Percentiles rank a stretch among this genome's conserved stretches.
These are phyloP conservation scores for Pterocarpus santalinus DNA, from an alignment of 306 rosid species.

Conservation along the genomic window DNA sequence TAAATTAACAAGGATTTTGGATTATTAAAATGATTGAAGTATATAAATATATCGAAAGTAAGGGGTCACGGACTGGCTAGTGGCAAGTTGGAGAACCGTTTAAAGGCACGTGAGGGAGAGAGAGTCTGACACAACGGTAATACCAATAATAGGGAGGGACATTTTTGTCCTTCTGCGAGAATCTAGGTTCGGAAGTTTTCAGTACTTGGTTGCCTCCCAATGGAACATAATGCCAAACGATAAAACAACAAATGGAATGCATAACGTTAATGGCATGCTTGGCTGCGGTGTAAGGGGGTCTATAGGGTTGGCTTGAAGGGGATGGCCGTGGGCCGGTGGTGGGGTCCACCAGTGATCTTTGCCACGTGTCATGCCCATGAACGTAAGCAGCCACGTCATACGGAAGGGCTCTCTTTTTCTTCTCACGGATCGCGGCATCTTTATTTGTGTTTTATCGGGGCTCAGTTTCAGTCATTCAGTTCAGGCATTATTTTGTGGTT, in stretches of 20 bases:
- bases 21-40: too few species aligned
- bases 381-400: background rate
- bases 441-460: background rate
- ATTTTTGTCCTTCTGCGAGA: constrained; percentile 3
- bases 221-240: background rate
- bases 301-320: background rate
- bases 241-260: background rate
- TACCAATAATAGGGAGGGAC: constrained; percentile 32
- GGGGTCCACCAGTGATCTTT: background rate
- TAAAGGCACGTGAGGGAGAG: constrained; percentile 25
- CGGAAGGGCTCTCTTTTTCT: background rate
- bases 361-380: background rate
- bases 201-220: background rate
- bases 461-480: background rate
- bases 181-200: background rate
- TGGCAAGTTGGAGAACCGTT: background rate
- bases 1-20: background rate
- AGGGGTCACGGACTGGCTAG: background rate
- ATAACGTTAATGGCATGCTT: constrained; percentile 26
- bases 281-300: background rate
- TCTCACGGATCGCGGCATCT: constrained; percentile 34
- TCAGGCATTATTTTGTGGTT: background rate
- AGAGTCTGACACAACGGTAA: constrained; percentile 22
- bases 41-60: background rate
- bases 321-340: background rate